Evolutionary conservation across 108 stramenopile genomes (phyloP), one percentile per base, ranked within the genome.

Genomic region (Hondaea fermentalgiana): DNA sequence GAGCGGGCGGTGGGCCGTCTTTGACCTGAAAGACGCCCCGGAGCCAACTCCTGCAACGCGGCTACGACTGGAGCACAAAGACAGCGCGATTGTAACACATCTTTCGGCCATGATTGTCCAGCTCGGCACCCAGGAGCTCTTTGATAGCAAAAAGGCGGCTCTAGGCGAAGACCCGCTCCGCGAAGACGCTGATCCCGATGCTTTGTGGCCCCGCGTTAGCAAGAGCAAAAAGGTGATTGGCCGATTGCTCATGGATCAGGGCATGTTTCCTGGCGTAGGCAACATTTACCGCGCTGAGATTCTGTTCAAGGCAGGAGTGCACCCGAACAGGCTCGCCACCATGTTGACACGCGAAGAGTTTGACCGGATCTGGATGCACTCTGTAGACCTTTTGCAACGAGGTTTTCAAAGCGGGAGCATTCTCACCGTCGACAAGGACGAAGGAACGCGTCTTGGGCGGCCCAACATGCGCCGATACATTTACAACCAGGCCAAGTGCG

Each of bases 201-300:
- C 55, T 14, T 88, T 96, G 3, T 96, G 92, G 90, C 43, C n/a
- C 42, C 88, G 88, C 88, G 87, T 96, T 12, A 45, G 88, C 45
- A 93, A 89, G 76, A 94, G 94, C 4, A 94, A 94, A 35, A 96
- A 94, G 59, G 88, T 90, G 28, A 95, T 96, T 64, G 95, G 95
- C 35, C 88, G 91, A 5, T 29, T 95, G 25, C 91, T 96, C 51
- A 96, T 96, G 95, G 95, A 96, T 83, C 95, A 96, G 72, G 88
- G 88, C n/a, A 94, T 87, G 88, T 94, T 96, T 87, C 59, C 92
- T 8, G 95, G 95, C 28, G 93, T 94, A 3, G 95, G 95, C 12
- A 96, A 96, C 88, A 96, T 96, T 59, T 95, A 95, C 83, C 93
- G 95, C 45, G 95, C 95, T 14, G 95, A 95, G 60, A 94, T 96